Base-by-base conservation (phyloP, 371 early-diverging fungal genomes). In the Chytridiales sp. region DNA sequence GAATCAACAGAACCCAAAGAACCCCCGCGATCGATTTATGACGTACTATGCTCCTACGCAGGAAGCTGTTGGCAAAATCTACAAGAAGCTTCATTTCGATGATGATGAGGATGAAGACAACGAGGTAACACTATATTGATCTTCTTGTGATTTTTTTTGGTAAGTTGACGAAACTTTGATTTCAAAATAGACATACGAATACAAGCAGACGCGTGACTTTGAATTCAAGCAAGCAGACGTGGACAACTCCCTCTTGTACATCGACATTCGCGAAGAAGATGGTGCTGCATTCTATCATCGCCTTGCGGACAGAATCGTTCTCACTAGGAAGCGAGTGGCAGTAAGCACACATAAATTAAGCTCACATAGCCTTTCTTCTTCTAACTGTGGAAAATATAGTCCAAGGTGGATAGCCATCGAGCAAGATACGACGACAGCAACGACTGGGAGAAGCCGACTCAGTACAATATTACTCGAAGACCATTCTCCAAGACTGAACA, bases 31-130 rank as follows among this genome's bases (percentile, higher is more conserved):
- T 11, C 31, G 8, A 4, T 66, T 62, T 36, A 48, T 70, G 21
- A 34, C 61, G 8, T 70, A 70, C 53, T 70, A 64, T 47, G 48
- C 62, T 2, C 72, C 72, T 4, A 44, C 47, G 17, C 35, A 41
- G 2, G 48, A 43, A 22, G 22, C 59, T n/a, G 41, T 70, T 13
- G n/a, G 8, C 15, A 61, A 59, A 30, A 56, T 69, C 8, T 8
- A 15, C 6, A 44, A 30, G 36, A 59, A 57, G 52, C 47, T 59
- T 8, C 30, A 58, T 27, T 3, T 42, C 36, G 39, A 29, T 22
- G 59, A 47, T 4, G 59, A 59, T 4, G 43, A 22, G 11, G 63
- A 54, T 15, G 48, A 58, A 39, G 68, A 62, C 13, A 41, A 31
- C 47, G 56, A 53, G n/a, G 58, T n/a, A 54, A 41, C 11, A 17